Evolutionary conservation across 371 early-diverging fungal genomes (phyloP), one percentile per base, ranked within the genome.

Genomic region (Umbelopsis sp.): DNA sequence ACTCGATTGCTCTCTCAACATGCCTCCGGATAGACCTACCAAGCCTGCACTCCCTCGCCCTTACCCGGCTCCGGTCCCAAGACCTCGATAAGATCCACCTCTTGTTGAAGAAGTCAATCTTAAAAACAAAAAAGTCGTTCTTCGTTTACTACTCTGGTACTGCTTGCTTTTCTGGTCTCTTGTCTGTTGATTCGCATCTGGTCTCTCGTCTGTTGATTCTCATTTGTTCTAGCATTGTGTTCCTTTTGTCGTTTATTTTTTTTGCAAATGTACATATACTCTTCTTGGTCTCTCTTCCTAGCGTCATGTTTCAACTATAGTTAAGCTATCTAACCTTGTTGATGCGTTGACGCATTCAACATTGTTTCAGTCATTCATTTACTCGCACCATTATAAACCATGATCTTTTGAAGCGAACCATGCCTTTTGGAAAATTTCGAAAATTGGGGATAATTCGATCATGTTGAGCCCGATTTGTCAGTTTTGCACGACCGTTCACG

Each of bases 1-100:
- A 25, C 18, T 35, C 18, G n/a, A 48, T 48, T n/a, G 22, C 18
- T 1, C 8, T n/a, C 7, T 48, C 16, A 20, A 38, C 25, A 75
- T 75, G 76, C 76, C 76, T 64, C 76, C 76, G 52, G 76, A 75
- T 44, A 72, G 76, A 75, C 76, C 76, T 24, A 53, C 64, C 69
- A 75, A 72, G 53, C 76, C 76, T 16, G 65, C 76, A 44, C 70
- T 72, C 29, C 72, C 72, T 63, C 65, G 70, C 46, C 76, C 76
- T 25, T 75, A 75, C 64, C 70, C 76, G 50, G 65, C 63, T 22
- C 76, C 72, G 8, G 71, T 75, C 25, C 70, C 70, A 65, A 65
- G 72, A 50, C 76, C 76, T 16, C 57, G 57, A 29, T 57, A 35
- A 35, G 57, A 29, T 35, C 22, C 22, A 22, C 22, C 22, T 22